Percentiles rank a stretch among this genome's conserved stretches.
Conservation (phyloP, 1,139 yeast genomes). For the Diutina pseudorugosa region DNA sequence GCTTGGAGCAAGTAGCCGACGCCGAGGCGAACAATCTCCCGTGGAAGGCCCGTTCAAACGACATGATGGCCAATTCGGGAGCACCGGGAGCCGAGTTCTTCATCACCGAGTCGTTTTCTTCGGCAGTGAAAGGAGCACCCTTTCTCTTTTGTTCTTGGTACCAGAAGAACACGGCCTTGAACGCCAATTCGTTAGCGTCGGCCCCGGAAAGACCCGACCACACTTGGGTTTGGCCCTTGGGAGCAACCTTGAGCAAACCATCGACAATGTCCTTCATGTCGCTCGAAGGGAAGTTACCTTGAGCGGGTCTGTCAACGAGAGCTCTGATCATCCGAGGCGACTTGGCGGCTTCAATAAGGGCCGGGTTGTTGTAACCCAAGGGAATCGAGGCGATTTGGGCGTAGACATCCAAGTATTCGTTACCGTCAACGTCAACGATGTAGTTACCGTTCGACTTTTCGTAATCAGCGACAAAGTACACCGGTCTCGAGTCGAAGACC, state of each 20-base stretch:
- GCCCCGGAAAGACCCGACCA: slow-evolving; percentile 79
- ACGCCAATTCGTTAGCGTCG: slow-evolving; percentile 76
- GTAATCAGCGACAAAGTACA: slow-evolving; percentile 60
- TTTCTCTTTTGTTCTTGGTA: slow-evolving; percentile 55
- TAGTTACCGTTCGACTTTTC: slow-evolving; percentile 60
- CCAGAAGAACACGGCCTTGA: slow-evolving; percentile 74
- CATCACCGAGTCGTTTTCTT: slow-evolving; percentile 55
- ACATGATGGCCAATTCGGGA: slow-evolving; percentile 60
- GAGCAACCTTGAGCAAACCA: slow-evolving; percentile 52
- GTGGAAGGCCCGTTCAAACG: slow-evolving; percentile 69
- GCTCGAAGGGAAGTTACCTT: slow-evolving; percentile 61
- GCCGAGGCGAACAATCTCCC: slow-evolving; percentile 76
- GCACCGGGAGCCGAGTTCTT: slow-evolving; percentile 60
- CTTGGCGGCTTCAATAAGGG: slow-evolving; percentile 45
- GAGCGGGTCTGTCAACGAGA: slow-evolving; percentile 64
- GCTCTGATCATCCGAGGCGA: slow-evolving; percentile 57
- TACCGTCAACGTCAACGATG: slow-evolving; percentile 62
- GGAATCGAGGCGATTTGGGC: slow-evolving; percentile 74
- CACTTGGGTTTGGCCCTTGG: slow-evolving; percentile 52
- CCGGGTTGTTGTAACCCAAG: slow-evolving; percentile 72
- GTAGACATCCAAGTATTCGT: slow-evolving; percentile 53
- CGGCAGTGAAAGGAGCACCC: slow-evolving; percentile 37
- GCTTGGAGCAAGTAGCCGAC: slow-evolving; percentile 70
- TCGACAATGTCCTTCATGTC: slow-evolving; percentile 48
- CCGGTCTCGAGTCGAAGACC: slow-evolving; percentile 54